Percentiles rank a stretch among this genome's conserved stretches.
Conservation (phyloP, 176 grass and related monocot species). For the Leersia perrieri region DNA sequence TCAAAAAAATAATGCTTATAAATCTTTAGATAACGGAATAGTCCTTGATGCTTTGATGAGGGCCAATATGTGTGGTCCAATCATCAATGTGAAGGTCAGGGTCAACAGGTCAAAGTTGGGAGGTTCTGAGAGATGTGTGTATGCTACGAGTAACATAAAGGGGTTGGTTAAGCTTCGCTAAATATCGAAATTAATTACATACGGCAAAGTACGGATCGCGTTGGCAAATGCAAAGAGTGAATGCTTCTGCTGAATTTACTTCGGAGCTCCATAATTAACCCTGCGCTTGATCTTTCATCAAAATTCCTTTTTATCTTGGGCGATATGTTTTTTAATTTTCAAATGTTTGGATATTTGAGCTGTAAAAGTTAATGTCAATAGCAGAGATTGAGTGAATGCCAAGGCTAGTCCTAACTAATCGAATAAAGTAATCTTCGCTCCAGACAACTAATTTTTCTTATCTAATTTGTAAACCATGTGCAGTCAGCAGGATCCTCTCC, state of each 20-base stretch:
- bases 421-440: slow-evolving; percentile 28
- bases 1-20: background rate
- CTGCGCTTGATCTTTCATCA: background rate
- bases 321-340: background rate
- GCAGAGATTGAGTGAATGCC: slow-evolving; percentile 20
- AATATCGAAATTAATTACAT: background rate
- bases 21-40: background rate
- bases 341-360: background rate
- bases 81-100: background rate
- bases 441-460: background rate
- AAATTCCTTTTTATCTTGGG: background rate
- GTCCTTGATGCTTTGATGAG: background rate
- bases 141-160: background rate
- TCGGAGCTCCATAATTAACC: background rate
- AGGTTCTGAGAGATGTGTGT: background rate
- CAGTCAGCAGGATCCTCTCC: background rate
- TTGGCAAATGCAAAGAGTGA: background rate
- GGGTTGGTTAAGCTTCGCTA: background rate
- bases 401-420: slow-evolving; percentile 25
- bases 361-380: background rate
- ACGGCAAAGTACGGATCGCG: background rate
- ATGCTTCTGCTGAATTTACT: background rate
- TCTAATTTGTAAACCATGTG: background rate
- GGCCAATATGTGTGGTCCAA: background rate
- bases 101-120: background rate